Conservation (phyloP, 2,329 filamentous ascomycete species). For the Aspergillus piperis region DNA sequence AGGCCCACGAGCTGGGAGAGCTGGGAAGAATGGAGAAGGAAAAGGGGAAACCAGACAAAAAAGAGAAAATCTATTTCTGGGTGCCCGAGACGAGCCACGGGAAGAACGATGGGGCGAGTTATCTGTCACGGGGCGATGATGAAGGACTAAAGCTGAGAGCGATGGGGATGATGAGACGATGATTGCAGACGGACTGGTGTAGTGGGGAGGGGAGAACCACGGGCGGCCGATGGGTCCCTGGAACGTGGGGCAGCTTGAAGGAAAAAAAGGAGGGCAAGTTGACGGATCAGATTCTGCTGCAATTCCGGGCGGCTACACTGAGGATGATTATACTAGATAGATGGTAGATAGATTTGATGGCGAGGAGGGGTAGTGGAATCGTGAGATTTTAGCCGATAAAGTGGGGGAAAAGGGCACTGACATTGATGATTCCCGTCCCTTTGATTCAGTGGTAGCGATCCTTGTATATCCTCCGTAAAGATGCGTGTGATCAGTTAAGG, state of each 20-base stretch:
- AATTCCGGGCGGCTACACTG: not conserved
- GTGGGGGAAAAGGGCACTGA: not conserved
- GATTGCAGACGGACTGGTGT: not conserved
- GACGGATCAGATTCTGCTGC: not conserved
- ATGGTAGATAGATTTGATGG: not conserved
- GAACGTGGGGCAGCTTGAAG: not conserved
- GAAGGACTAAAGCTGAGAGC: not conserved
- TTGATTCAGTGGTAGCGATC: no score
- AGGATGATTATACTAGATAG: no score
- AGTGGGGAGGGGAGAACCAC: not conserved
- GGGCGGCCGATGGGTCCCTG: not conserved
- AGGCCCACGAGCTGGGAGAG: not conserved
- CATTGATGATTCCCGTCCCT: not conserved
- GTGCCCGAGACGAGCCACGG: not conserved
- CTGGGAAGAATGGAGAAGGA: not conserved
- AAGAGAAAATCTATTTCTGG: not conserved
- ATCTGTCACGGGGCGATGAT: not conserved
- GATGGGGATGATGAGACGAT: not conserved
- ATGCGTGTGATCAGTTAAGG: not conserved
- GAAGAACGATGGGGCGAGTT: not conserved
- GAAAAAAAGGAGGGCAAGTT: not conserved
- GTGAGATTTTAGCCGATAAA: not conserved
- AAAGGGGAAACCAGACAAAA: no score
- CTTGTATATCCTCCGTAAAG: not conserved
- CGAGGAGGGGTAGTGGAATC: not conserved